phyloP scores from a whole-genome alignment of 2,329 filamentous ascomycete species.

The Alternaria ethzedia region DNA sequence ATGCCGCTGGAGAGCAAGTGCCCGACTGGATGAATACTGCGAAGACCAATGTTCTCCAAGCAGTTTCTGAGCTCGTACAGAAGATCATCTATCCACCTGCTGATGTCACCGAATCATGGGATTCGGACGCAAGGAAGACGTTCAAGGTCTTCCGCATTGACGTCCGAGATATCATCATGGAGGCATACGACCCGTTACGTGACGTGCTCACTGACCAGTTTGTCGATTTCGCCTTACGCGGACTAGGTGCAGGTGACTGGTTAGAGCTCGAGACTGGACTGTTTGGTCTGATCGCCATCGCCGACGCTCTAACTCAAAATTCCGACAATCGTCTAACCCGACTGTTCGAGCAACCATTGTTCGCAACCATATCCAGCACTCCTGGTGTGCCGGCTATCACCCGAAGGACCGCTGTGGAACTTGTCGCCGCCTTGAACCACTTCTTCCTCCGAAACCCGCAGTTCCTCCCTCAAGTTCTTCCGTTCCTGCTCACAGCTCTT shows the following conservation, averaged over 20 bases:
- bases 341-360: slow-evolving; percentile 69
- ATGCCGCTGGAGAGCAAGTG: slow-evolving; percentile 41
- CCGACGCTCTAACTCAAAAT: slow-evolving; percentile 69
- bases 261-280: slow-evolving; percentile 59
- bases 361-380: slow-evolving; percentile 55
- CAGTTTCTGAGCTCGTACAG: slow-evolving; percentile 69
- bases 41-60: slow-evolving; percentile 66
- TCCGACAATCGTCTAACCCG: slow-evolving; percentile 64
- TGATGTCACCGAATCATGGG: slow-evolving; percentile 68
- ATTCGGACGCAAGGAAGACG: slow-evolving; percentile 68
- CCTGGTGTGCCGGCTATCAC: slow-evolving; percentile 65
- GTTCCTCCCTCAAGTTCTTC: slow-evolving; percentile 72
- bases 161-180: slow-evolving; percentile 77
- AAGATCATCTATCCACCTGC: slow-evolving; percentile 72
- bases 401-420: slow-evolving; percentile 70
- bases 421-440: slow-evolving; percentile 75
- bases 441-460: slow-evolving; percentile 76
- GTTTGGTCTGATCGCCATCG: slow-evolving; percentile 70
- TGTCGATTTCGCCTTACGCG: slow-evolving; percentile 51
- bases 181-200: slow-evolving; percentile 66
- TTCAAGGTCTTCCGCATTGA: slow-evolving; percentile 79
- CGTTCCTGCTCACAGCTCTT: slow-evolving; percentile 75
- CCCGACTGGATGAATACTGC: slow-evolving; percentile 65
- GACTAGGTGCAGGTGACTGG: slow-evolving; percentile 54
- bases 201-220: slow-evolving; percentile 55